Evolutionary conservation across 768 basidiomycete genomes (phyloP).

Genomic region (Psilocybe azurescens): DNA sequence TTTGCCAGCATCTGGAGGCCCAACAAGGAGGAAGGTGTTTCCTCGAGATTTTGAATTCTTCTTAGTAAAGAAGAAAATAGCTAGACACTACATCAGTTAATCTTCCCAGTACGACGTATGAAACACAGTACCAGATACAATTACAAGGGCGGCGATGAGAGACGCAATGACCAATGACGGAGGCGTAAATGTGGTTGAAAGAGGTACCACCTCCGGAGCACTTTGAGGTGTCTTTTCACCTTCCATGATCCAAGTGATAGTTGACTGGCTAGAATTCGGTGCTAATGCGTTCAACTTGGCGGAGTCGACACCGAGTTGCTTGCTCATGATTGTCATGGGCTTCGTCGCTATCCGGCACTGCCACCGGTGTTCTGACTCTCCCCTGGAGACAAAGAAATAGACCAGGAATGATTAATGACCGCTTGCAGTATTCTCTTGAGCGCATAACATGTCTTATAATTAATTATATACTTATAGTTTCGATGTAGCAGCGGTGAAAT

Average conservation of each 20-base stretch:
- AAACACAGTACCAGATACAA: conserved; percentile 46
- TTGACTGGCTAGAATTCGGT: no score
- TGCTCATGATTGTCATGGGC: no score
- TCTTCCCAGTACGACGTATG: background rate
- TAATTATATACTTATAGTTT: no score
- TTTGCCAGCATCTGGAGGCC: conserved; percentile 80
- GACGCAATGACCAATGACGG: conserved; percentile 46
- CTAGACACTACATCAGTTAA: conserved; percentile 29
- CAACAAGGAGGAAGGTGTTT: conserved; percentile 75
- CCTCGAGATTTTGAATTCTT: conserved; percentile 54
- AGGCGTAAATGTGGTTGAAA: conserved; percentile 42
- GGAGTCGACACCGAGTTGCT: no score
- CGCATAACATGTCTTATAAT: no score
- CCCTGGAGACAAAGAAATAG: no score
- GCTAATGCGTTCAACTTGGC: no score
- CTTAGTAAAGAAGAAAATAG: conserved; percentile 48
- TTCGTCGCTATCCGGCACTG: no score
- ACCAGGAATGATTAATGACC: no score
- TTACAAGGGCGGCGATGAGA: conserved; percentile 45
- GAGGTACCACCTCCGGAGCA: conserved; percentile 41
- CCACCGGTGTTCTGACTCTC: no score
- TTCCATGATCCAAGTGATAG: conserved; percentile 4
- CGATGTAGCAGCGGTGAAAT: no score
- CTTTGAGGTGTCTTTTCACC: conserved; percentile 24
- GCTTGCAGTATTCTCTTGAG: no score